Base-by-base conservation (phyloP, 495 filamentous ascomycete species). In the Neurospora intermedia region DNA sequence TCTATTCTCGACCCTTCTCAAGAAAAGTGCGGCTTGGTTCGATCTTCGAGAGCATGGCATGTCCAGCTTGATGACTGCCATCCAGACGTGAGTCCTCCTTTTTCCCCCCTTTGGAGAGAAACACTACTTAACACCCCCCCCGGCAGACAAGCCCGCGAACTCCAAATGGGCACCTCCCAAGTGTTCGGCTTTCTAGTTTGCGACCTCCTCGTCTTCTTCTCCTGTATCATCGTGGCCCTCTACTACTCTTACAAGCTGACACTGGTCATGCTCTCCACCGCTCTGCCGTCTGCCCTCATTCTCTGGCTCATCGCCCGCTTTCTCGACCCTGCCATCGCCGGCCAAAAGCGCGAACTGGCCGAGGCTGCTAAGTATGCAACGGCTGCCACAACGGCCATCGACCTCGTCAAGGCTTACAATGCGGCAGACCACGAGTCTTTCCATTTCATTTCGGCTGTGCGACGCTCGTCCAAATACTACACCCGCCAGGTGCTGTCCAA, bases 331-430 rank as follows among this genome's bases (percentile, higher is more conserved):
- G 89, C 87, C 41, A 91, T 97, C 43, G 86, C 88, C 73, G 83
- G 77, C 15, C 95, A 99, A 78, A 89, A 91, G 75, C 77, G 78
- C 1, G 88, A 92, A 74, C 88, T 98, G 0, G 85, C 86, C 5
- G 78, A 85, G 71, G 93, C 94, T 0, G 90, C 94, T 0, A 94
- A 94, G 79, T 83, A 88, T 42, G 88, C 89, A 15, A 91, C 87
- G 40, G 91, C 87, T 35, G 88, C 93, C 0, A 87, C 94, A 15
- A 83, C 85, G 0, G 88, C 88, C 6, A 95, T 99, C 66, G 94
- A 96, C 73, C 89, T 92, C 0, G 93, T 98, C 76, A 98, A 98
- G 79, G 91, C 87, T 43, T 92, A 92, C 82, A 97, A 97, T 78
- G 93, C 90, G 2, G 87, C 93, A 75, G 84, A 87, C 18, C 84